A percentile compares a stretch with the other conserved stretches of the same genome.
phyloP scores from a whole-genome alignment of 345 rosid species.

The Hibiscus syriacus region DNA sequence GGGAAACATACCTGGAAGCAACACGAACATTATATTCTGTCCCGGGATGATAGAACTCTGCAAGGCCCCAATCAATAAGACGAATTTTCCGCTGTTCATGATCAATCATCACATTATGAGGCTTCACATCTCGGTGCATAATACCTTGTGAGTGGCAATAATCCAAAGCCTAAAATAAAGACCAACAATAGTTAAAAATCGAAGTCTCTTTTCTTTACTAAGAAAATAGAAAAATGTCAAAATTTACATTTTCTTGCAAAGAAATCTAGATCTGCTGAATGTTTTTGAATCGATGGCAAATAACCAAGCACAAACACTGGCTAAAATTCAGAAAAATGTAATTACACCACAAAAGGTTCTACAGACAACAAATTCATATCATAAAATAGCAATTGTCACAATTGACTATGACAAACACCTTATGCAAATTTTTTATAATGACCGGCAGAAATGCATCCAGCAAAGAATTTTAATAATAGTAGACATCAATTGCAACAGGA shows the following conservation, averaged over 20 bases:
- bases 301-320: too few relatives aligned
- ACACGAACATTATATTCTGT: background rate
- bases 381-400: too few relatives aligned
- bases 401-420: too few relatives aligned
- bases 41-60: background rate
- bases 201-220: background rate
- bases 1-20: background rate
- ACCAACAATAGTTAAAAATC: background rate
- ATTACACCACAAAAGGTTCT: too few relatives aligned
- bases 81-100: background rate
- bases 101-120: background rate
- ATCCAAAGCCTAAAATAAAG: background rate
- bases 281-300: too few relatives aligned
- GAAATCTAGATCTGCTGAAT: too few relatives aligned
- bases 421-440: too few relatives aligned
- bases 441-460: too few relatives aligned
- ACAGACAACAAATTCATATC: background rate
- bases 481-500: too few relatives aligned
- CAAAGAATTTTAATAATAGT: too few relatives aligned
- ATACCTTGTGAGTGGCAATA: background rate
- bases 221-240: too few relatives aligned
- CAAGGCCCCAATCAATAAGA: background rate
- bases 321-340: background rate
- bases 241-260: background rate
- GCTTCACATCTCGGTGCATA: background rate